Conservation (phyloP, 805 yeast species). For the Metschnikowia chrysomelidarum region DNA sequence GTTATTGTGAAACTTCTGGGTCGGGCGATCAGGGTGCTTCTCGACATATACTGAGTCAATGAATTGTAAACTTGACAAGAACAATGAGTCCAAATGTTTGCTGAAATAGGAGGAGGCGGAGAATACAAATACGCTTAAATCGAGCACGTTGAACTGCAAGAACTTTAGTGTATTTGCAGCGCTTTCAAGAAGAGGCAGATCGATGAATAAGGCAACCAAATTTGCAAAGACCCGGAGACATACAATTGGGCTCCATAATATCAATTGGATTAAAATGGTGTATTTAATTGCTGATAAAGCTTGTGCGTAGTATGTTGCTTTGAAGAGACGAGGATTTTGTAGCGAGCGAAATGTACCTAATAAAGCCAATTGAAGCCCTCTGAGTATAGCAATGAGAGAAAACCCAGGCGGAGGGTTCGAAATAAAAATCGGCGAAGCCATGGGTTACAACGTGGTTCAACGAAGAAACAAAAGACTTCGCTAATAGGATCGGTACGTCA, state of each 20-base stretch:
- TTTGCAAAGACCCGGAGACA: slow-evolving; percentile 17
- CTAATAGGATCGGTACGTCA: no score
- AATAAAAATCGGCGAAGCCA: slow-evolving; percentile 61
- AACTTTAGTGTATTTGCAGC: slow-evolving; percentile 20
- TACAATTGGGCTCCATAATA: slow-evolving; percentile 24
- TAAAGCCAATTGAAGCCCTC: slow-evolving; percentile 54
- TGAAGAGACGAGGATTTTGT: slow-evolving; percentile 37
- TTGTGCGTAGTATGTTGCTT: slow-evolving; percentile 32
- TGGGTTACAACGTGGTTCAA: slow-evolving; percentile 21
- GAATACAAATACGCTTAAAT: slow-evolving; percentile 40
- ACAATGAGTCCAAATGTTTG: slow-evolving; percentile 40
- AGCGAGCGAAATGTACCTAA: slow-evolving; percentile 48
- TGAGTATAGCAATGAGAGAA: slow-evolving; percentile 43
- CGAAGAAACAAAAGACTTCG: no score
- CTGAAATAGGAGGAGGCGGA: slow-evolving; percentile 35
- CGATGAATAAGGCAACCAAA: slow-evolving; percentile 7
- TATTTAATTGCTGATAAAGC: slow-evolving; percentile 33
- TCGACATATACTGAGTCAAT: slow-evolving; percentile 27
- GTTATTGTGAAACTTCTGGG: slow-evolving; percentile 15
- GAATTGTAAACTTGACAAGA: slow-evolving; percentile 36
- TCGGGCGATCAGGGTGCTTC: slow-evolving; percentile 36
- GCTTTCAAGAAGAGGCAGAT: slow-evolving; percentile 8
- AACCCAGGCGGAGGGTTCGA: slow-evolving; percentile 58
- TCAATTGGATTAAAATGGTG: slow-evolving; percentile 37
- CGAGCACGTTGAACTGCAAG: slow-evolving; percentile 37